Evolutionary conservation across 2,329 filamentous ascomycete species (phyloP).

Genomic region (Colletotrichum euphorbiae): DNA sequence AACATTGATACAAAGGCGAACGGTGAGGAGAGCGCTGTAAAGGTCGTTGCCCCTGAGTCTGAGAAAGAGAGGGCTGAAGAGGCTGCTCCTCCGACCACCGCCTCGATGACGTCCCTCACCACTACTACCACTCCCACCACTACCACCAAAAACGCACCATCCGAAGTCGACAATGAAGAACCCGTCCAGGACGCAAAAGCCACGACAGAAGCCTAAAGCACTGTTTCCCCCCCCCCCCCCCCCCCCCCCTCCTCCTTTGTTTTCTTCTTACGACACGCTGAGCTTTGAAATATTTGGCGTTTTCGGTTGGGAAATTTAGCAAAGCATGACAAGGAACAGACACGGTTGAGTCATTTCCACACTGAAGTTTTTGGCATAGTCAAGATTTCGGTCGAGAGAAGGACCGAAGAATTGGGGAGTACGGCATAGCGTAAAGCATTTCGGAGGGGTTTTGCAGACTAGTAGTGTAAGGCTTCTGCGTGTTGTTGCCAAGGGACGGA

Average conservation of each 20-base stretch:
- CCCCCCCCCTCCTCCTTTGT: neutral
- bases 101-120: too few species aligned
- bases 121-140: neutral
- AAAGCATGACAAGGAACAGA: neutral
- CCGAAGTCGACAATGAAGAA: conserved; percentile 26
- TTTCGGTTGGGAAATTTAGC: neutral
- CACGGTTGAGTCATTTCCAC: too few species aligned
- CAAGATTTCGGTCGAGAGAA: too few species aligned
- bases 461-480: too few species aligned
- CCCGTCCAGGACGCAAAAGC: conserved; percentile 18
- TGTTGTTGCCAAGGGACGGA: too few species aligned
- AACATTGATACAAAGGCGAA: neutral
- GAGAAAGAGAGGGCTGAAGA: neutral
- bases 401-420: too few species aligned
- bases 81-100: too few species aligned
- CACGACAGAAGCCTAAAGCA: conserved; percentile 22
- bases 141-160: neutral
- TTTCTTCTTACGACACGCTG: neutral
- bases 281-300: too few species aligned
- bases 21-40: neutral
- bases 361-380: too few species aligned
- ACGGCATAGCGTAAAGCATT: too few species aligned
- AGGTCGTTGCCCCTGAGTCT: conserved; percentile 1
- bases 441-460: too few species aligned
- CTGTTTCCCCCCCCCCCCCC: neutral